Percentiles rank a stretch among this genome's conserved stretches.
phyloP scores from a whole-genome alignment of 129 eudicot genomes.

The Helianthus annuus region HanXRQr2.0-SUNRISE NC_035444.2:4729101-4729600 shows the following conservation, averaged over 20 bases:
- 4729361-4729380: background rate
- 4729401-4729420: background rate
- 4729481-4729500: background rate
- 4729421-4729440: background rate
- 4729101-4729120: background rate
- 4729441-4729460: background rate
- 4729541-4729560: background rate
- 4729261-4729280: constrained; percentile 46
- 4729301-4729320: constrained; percentile 57
- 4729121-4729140: constrained; percentile 21
- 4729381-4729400: background rate
- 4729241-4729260: constrained; percentile 77
- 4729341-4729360: background rate
- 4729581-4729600: too few relatives aligned
- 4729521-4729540: background rate
- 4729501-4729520: background rate
- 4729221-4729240: constrained; percentile 89
- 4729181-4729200: constrained; percentile 56
- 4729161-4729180: constrained; percentile 42
- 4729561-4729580: too few relatives aligned
- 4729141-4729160: constrained; percentile 79
- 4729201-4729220: constrained; percentile 74
- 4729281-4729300: constrained; percentile 46
- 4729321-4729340: background rate
- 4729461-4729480: background rate